Evolutionary conservation across 2,329 filamentous ascomycete genomes (phyloP).

Genomic region (Rutstroemia sydowiana): DNA sequence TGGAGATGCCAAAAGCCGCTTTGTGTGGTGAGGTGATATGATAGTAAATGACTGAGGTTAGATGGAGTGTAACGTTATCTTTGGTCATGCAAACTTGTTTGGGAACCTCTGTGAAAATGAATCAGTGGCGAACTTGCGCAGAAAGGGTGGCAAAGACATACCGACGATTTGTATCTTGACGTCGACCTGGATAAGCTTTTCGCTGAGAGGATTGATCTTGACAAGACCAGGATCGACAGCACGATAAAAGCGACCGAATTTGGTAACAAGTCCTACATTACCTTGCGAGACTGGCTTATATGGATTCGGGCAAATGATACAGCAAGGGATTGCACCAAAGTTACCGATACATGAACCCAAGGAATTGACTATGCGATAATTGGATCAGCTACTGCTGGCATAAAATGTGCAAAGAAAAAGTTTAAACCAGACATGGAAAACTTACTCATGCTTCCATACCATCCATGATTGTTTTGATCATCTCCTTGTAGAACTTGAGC

Average conservation of each 20-base stretch:
- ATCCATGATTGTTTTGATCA: conserved; percentile 67
- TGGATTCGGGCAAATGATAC: conserved; percentile 86
- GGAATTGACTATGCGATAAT: conserved; percentile 49
- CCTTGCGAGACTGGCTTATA: conserved; percentile 90
- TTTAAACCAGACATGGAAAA: conserved; percentile 17
- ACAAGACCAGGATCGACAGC: conserved; percentile 95
- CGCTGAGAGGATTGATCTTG: conserved; percentile 93
- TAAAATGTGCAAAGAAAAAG: no score
- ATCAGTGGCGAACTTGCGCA: background rate
- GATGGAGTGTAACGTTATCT: conserved; percentile 90
- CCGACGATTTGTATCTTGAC: conserved; percentile 97
- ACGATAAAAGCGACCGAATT: conserved; percentile 90
- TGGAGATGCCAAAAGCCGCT: conserved; percentile 91
- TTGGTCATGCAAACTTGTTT: conserved; percentile 99
- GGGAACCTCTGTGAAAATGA: conserved; percentile 60
- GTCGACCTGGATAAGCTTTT: conserved; percentile 84
- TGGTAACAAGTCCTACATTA: conserved; percentile 90
- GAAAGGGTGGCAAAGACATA: conserved; percentile 28
- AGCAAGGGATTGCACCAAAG: conserved; percentile 83
- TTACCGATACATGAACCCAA: conserved; percentile 71
- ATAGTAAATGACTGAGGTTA: conserved; percentile 98
- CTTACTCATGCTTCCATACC: conserved; percentile 84
- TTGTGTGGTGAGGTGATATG: conserved; percentile 94
- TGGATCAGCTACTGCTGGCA: background rate
- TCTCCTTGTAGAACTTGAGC: conserved; percentile 55